Evolutionary conservation across 2,329 filamentous ascomycete genomes (phyloP).

Genomic region (Exophiala aquamarina): DNA sequence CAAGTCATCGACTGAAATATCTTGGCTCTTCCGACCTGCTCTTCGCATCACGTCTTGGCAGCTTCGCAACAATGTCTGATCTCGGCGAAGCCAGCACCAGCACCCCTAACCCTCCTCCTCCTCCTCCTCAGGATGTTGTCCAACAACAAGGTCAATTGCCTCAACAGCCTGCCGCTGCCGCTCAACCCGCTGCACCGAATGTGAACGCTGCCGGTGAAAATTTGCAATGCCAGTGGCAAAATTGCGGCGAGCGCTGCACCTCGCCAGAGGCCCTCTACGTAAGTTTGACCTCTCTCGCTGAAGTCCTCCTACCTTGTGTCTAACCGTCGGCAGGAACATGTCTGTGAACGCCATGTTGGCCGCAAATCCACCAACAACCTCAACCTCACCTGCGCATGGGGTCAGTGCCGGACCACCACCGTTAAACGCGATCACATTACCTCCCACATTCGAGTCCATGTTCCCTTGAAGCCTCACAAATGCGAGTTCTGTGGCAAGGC

Average conservation of each 20-base stretch:
- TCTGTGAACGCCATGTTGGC: slow-evolving; percentile 96
- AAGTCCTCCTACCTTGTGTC: slow-evolving; percentile 8
- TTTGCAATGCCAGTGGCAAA: slow-evolving; percentile 60
- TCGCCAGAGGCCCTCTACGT: slow-evolving; percentile 64
- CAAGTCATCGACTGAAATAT: slow-evolving; percentile 9
- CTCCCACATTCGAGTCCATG: slow-evolving; percentile 96
- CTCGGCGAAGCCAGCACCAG: slow-evolving; percentile 21
- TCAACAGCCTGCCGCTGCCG: slow-evolving; percentile 15
- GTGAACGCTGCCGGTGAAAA: slow-evolving; percentile 36
- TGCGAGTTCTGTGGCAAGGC: slow-evolving; percentile 98
- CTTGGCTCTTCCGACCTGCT: slow-evolving; percentile 4
- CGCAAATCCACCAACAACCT: slow-evolving; percentile 99
- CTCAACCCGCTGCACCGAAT: slow-evolving; percentile 21
- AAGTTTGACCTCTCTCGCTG: slow-evolving; percentile 30
- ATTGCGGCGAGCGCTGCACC: slow-evolving; percentile 60
- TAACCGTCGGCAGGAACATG: slow-evolving; percentile 70
- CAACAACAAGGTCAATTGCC: slow-evolving; percentile 21
- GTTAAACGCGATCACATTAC: slow-evolving; percentile 99
- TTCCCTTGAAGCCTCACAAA: slow-evolving; percentile 98
- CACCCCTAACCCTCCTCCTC: slow-evolving; percentile 8
- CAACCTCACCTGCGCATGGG: slow-evolving; percentile 96
- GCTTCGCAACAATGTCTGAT: slow-evolving; percentile 18
- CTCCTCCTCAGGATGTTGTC: slow-evolving; percentile 20
- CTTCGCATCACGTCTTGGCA: slow-evolving; percentile 10
- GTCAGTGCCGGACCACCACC: slow-evolving; percentile 89